Evolutionary conservation across 2,329 filamentous ascomycete species (phyloP).

Genomic region (Gremmenia infestans): DNA sequence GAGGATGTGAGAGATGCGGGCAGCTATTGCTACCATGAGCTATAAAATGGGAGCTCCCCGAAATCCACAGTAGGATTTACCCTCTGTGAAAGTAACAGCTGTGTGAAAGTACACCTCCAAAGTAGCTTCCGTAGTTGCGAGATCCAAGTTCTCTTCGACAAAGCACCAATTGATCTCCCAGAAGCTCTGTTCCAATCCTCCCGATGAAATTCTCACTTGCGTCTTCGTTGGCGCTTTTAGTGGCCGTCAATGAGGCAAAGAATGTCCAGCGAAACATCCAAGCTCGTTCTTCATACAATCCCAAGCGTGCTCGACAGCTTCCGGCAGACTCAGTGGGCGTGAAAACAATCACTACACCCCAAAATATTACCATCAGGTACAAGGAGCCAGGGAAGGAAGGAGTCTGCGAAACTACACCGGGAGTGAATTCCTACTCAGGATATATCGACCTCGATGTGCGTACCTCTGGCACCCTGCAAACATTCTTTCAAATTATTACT

Average conservation of each 20-base stretch:
- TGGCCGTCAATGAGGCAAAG: conserved; percentile 5
- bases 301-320: conserved; percentile 31
- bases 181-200: background rate
- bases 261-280: conserved; percentile 19
- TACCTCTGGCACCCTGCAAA: background rate
- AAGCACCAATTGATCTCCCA: background rate
- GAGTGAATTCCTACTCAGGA: conserved; percentile 27
- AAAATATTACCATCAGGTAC: conserved; percentile 38
- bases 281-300: conserved; percentile 15
- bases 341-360: conserved; percentile 35
- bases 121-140: background rate
- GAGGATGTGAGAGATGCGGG: background rate
- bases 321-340: conserved; percentile 36
- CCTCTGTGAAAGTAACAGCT: background rate
- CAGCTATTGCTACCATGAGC: background rate
- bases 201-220: conserved; percentile 11
- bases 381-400: conserved; percentile 39
- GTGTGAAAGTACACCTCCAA: too few species aligned
- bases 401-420: conserved; percentile 26
- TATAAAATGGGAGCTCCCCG: background rate
- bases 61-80: background rate
- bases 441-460: conserved; percentile 26
- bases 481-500: background rate
- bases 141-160: background rate
- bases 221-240: conserved; percentile 7